Conservation (phyloP, 179 eudicot species). For the Beta lomatogona region DNA sequence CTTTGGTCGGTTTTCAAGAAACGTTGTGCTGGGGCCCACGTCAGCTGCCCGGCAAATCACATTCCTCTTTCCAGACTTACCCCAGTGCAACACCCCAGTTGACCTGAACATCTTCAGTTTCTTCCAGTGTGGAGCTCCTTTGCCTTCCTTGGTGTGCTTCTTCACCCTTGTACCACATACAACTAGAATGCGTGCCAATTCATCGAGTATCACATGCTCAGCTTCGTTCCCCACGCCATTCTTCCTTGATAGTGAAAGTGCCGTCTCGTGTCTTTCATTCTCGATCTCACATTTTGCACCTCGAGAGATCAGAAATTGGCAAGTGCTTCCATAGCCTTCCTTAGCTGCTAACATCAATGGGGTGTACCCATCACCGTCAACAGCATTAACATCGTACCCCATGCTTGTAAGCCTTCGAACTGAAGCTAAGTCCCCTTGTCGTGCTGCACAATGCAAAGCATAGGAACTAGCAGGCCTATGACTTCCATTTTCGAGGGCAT, state of each 20-base stretch:
- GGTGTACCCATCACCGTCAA: conserved; percentile 55
- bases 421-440: conserved; percentile 39
- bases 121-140: conserved; percentile 56
- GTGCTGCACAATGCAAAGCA: conserved; percentile 54
- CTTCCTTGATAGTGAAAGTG: conserved; percentile 46
- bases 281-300: conserved; percentile 50
- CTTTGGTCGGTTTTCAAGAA: conserved; percentile 45
- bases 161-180: conserved; percentile 47
- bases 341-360: conserved; percentile 73
- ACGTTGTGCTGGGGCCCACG: conserved; percentile 58
- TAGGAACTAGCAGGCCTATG: conserved; percentile 29
- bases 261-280: conserved; percentile 49
- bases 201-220: conserved; percentile 51
- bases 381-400: conserved; percentile 42
- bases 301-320: conserved; percentile 51
- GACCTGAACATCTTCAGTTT: conserved; percentile 49
- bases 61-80: conserved; percentile 58
- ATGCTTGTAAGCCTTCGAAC: conserved; percentile 29
- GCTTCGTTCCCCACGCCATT: conserved; percentile 47
- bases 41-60: conserved; percentile 61
- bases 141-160: conserved; percentile 63
- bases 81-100: conserved; percentile 69
- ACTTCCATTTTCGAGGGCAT: conserved; percentile 38
- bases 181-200: conserved; percentile 55
- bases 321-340: conserved; percentile 49